These are phyloP conservation scores for Hypoxylon lenormandii DNA, from an alignment of 495 filamentous ascomycete genomes.

Conservation along the genomic window DNA sequence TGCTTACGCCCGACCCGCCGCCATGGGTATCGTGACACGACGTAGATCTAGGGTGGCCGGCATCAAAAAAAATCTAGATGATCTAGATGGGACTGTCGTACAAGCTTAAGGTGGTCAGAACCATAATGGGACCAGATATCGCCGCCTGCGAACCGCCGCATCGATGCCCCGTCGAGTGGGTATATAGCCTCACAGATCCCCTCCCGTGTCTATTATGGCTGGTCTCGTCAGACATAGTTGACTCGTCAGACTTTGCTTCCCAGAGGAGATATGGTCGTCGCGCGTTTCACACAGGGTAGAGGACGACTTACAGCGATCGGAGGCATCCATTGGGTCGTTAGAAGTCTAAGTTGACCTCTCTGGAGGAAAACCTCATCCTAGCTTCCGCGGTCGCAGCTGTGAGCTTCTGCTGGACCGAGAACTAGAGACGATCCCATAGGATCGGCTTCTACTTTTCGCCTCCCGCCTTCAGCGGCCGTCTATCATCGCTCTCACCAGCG, in stretches of 20 bases:
- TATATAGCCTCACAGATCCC: too few species aligned
- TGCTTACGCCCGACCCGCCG: slow-evolving; percentile 27
- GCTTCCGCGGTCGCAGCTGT: background rate
- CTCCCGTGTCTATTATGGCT: too few species aligned
- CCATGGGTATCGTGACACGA: slow-evolving; percentile 23
- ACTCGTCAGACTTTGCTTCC: background rate
- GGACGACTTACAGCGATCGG: background rate
- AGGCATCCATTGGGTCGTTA: background rate
- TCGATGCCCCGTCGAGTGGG: too few species aligned
- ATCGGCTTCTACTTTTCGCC: background rate
- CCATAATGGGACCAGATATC: slow-evolving; percentile 24
- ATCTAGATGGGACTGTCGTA: slow-evolving; percentile 44
- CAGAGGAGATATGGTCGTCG: background rate
- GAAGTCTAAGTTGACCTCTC: background rate
- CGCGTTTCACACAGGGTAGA: background rate
- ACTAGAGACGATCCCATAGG: background rate
- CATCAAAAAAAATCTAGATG: slow-evolving; percentile 8
- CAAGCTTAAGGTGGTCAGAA: slow-evolving; percentile 19
- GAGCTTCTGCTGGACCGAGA: background rate
- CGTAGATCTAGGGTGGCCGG: slow-evolving; percentile 21
- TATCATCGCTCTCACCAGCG: background rate
- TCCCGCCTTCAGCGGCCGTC: background rate
- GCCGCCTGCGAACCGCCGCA: background rate
- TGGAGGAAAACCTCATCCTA: background rate
- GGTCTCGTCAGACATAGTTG: background rate